A percentile compares a stretch with the other conserved stretches of the same genome.
phyloP scores from a whole-genome alignment of 306 rosid genomes.

The Dalbergia cultrata region DNA sequence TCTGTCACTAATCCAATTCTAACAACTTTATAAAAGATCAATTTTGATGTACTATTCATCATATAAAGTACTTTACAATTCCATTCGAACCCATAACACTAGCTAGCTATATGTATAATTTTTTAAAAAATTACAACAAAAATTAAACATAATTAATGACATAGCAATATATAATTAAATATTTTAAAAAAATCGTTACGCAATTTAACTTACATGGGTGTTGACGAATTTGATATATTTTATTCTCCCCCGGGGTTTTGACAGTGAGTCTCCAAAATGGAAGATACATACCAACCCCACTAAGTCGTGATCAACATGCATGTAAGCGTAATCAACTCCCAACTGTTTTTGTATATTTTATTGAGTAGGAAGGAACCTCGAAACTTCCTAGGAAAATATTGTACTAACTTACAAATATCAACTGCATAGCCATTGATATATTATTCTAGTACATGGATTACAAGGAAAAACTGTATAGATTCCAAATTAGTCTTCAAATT shows the following conservation, averaged over 20 bases:
- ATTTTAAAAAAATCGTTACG: no score
- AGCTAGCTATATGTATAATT: no score
- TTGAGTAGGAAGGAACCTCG: conserved; percentile 8
- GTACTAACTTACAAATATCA: conserved; percentile 20
- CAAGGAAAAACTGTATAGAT: neutral
- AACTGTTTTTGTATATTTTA: neutral
- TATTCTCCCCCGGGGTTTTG: neutral
- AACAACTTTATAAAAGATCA: no score
- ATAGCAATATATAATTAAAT: no score
- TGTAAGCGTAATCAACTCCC: neutral
- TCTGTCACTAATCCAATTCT: no score
- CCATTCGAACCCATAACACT: no score
- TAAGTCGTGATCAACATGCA: neutral
- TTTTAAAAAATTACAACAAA: no score
- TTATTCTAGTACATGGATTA: neutral
- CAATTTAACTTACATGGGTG: no score
- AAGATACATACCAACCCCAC: neutral
- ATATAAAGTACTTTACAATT: no score
- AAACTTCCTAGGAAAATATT: neutral
- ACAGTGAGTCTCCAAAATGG: conserved; percentile 1
- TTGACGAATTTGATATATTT: neutral
- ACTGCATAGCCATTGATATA: neutral
- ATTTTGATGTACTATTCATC: no score
- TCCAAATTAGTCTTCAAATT: conserved; percentile 6
- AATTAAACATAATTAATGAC: no score